A percentile compares a stretch with the other conserved stretches of the same genome.
phyloP scores from a whole-genome alignment of 495 filamentous ascomycete genomes.

The Diplogelasinospora grovesii region DNA sequence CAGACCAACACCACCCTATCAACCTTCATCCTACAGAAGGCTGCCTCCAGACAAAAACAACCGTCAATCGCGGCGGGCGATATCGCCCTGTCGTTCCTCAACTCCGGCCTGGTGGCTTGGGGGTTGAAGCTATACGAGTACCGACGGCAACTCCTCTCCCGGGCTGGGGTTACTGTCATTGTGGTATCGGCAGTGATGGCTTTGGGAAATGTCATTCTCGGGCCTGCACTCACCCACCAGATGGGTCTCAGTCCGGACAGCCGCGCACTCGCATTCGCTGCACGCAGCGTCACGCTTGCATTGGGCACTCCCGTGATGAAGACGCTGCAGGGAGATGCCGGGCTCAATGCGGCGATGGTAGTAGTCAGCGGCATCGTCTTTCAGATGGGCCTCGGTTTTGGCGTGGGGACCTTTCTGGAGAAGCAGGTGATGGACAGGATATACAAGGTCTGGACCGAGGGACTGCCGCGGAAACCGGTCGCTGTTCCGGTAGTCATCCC shows the following conservation, averaged over 20 bases:
- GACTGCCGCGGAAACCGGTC: too few relatives aligned
- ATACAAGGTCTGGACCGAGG: too few relatives aligned
- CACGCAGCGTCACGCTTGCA: conserved; percentile 40
- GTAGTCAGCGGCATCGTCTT: conserved; percentile 40
- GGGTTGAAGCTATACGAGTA: conserved; percentile 45
- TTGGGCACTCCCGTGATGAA: conserved; percentile 32
- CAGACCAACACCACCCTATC: conserved; percentile 29
- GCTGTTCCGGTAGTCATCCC: too few relatives aligned
- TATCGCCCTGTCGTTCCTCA: conserved; percentile 34
- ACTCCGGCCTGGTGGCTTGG: conserved; percentile 39
- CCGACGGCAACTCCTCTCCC: conserved; percentile 31
- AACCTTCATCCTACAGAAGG: conserved; percentile 19
- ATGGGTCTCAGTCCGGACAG: conserved; percentile 24
- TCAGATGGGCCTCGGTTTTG: conserved; percentile 34
- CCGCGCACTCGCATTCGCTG: conserved; percentile 36
- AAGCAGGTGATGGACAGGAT: too few relatives aligned
- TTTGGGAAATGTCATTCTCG: conserved; percentile 29
- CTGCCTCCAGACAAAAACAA: not conserved
- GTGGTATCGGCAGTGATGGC: conserved; percentile 25
- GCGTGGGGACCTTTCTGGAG: conserved; percentile 30
- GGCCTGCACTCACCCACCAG: conserved; percentile 27
- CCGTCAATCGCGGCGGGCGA: conserved; percentile 34
- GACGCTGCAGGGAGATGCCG: conserved; percentile 31
- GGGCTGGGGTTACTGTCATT: conserved; percentile 31
- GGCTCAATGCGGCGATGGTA: conserved; percentile 38